Evolutionary conservation across 2,329 filamentous ascomycete species (phyloP).

Genomic region (Aspergillus neoniger): DNA sequence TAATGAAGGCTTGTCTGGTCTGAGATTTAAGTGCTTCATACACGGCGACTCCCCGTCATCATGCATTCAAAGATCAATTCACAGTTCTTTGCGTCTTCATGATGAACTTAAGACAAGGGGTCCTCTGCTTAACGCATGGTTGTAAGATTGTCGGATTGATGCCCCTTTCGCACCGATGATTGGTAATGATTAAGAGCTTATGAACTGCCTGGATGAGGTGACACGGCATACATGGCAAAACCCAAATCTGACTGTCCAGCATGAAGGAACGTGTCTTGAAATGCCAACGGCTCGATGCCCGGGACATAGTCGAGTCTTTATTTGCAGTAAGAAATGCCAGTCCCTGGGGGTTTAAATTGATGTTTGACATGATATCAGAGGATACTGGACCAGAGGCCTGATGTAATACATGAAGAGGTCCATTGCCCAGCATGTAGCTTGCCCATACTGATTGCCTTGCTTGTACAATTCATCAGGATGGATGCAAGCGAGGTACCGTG

Average conservation of each 20-base stretch:
- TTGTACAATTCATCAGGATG: slow-evolving; percentile 3
- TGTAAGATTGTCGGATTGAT: slow-evolving; percentile 5
- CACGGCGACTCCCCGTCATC: slow-evolving; percentile 9
- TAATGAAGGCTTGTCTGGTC: neutral
- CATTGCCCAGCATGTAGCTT: neutral
- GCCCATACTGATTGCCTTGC: neutral
- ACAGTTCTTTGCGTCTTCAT: slow-evolving; percentile 7
- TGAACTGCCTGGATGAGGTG: neutral
- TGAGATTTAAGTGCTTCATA: slow-evolving; percentile 1
- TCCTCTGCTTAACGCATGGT: slow-evolving; percentile 10
- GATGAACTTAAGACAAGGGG: slow-evolving; percentile 9
- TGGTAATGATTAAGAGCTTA: slow-evolving; percentile 7
- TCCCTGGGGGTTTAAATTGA: too few species aligned
- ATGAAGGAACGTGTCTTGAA: rapidly evolving
- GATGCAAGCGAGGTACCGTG: neutral
- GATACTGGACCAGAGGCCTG: neutral
- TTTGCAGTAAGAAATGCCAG: too few species aligned
- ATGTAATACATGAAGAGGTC: slow-evolving; percentile 4
- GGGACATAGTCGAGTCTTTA: too few species aligned
- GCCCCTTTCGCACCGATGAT: slow-evolving; percentile 8
- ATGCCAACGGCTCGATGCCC: too few species aligned
- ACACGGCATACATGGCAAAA: too few species aligned
- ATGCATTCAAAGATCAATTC: slow-evolving; percentile 9
- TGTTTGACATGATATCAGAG: too few species aligned
- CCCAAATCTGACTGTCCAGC: too few species aligned